Evolutionary conservation across 192 early-diverging fungal species (phyloP).

Genomic region (Gigaspora rosea): DNA sequence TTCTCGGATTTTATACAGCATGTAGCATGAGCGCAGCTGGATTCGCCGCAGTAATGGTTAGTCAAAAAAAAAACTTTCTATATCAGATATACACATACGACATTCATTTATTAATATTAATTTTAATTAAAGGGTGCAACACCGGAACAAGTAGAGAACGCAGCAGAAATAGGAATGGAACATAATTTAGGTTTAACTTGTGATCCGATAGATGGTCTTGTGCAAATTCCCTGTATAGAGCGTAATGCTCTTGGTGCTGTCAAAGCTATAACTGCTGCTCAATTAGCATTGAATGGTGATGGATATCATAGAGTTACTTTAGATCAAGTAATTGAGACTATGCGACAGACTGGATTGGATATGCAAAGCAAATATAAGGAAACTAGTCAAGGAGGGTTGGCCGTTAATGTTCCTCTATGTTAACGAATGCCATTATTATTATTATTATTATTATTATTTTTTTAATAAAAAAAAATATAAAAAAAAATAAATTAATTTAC

Average conservation of each 20-base stretch:
- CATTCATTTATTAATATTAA: too few relatives aligned
- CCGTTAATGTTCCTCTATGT: slow-evolving; percentile 85
- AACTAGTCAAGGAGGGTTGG: slow-evolving; percentile 90
- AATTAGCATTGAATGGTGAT: slow-evolving; percentile 93
- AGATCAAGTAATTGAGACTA: slow-evolving; percentile 94
- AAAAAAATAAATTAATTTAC: too few relatives aligned
- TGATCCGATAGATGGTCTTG: slow-evolving; percentile 89
- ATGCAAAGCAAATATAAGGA: slow-evolving; percentile 98
- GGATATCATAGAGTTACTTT: slow-evolving; percentile 88
- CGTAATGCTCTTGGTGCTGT: slow-evolving; percentile 93
- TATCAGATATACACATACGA: too few relatives aligned
- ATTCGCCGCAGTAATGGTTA: slow-evolving; percentile 91
- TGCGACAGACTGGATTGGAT: slow-evolving; percentile 89
- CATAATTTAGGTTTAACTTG: slow-evolving; percentile 83
- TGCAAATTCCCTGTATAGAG: slow-evolving; percentile 97
- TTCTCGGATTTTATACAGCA: slow-evolving; percentile 39
- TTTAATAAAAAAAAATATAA: too few relatives aligned
- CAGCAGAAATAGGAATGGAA: slow-evolving; percentile 97
- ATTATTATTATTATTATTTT: too few relatives aligned
- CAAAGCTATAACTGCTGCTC: slow-evolving; percentile 94
- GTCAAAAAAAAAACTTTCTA: neutral
- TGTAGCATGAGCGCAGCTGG: slow-evolving; percentile 96
- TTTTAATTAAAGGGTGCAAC: neutral
- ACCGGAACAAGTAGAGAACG: slow-evolving; percentile 72
- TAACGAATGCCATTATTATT: too few relatives aligned